A percentile compares a stretch with the other conserved stretches of the same genome.
These are phyloP conservation scores for Mrakia frigida DNA, from an alignment of 768 basidiomycete genomes.

Conservation along the genomic window DNA sequence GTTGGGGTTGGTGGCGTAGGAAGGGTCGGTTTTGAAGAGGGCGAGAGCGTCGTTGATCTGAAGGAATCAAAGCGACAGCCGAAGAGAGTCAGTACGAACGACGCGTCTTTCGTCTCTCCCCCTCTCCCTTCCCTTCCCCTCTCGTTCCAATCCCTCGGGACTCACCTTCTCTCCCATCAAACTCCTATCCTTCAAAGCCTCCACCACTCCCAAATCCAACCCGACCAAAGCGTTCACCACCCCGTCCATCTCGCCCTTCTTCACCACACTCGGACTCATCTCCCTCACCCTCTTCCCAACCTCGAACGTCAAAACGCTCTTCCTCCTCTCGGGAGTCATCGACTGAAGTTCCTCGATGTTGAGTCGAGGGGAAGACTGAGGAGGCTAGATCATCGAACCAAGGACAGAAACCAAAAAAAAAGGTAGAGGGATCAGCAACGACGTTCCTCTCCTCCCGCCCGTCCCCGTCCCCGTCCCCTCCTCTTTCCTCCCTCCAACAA, in stretches of 20 bases:
- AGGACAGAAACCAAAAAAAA: neutral
- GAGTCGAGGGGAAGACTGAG: slow-evolving; percentile 46
- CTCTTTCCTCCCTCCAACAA: too few species aligned
- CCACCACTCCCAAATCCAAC: slow-evolving; percentile 66
- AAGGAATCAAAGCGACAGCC: neutral
- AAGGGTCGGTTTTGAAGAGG: neutral
- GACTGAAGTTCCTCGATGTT: slow-evolving; percentile 74
- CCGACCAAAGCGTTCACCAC: slow-evolving; percentile 68
- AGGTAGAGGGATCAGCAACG: too few species aligned
- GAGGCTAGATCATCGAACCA: neutral
- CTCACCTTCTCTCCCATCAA: slow-evolving; percentile 11
- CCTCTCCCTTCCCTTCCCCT: neutral
- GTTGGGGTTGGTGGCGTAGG: neutral
- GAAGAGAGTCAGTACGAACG: neutral
- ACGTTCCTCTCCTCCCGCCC: too few species aligned
- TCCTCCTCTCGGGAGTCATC: slow-evolving; percentile 79
- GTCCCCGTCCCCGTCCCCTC: too few species aligned
- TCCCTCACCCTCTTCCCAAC: slow-evolving; percentile 66
- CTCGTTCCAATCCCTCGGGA: neutral
- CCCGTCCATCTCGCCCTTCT: slow-evolving; percentile 55
- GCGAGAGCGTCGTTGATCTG: slow-evolving; percentile 14
- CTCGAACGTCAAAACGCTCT: slow-evolving; percentile 78
- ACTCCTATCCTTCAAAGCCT: slow-evolving; percentile 55
- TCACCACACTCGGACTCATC: slow-evolving; percentile 50
- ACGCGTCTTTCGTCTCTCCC: too few species aligned